Evolutionary conservation across 192 early-diverging fungal species (phyloP), one percentile per base, ranked within the genome.

Genomic region (Irineochytrium annulatum): DNA sequence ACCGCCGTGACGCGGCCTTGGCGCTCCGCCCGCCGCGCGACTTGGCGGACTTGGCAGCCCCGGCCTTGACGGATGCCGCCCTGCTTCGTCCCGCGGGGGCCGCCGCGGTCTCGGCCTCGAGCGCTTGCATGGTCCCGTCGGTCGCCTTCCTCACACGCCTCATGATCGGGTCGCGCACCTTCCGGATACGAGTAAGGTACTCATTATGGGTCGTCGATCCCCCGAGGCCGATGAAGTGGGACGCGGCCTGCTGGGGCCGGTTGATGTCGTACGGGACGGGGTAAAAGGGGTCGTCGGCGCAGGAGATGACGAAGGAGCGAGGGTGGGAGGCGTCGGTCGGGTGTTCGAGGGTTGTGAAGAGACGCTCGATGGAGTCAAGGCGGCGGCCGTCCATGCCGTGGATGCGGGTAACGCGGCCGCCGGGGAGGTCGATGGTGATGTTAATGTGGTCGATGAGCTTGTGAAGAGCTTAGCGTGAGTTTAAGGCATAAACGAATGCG

Each of bases 391-490:
- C n/a, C n/a, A n/a, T n/a, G n/a, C n/a, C n/a, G 57, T 78, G 70
- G 29, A 80, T 58, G 13, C 63, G 62, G 31, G 70, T 66, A 22
- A 71, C 68, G 26, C 60, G 49, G 13, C 69, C 72, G 33, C 56
- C 67, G 3, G 65, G 46, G 2, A 75, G 52, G 19, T 72, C 54
- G 35, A 74, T 67, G 60, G 76, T 44, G 26, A 60, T 29, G 46
- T 75, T 78, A 20, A 81, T 54, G 34, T 71, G 63, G 29, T 78
- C 76, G 11, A 81, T 43, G 13, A 81, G 68, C 76, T 75, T 62
- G n/a, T 6, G 3, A 24, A n/a, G 11, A 16, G 45, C 30, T 26
- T 0, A 24, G 28, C 28, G 33, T 37, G 27, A 41, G 34, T n/a
- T 32, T 58, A 24, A 55, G 26, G 5, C 19, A 54, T 34, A 14